These are phyloP conservation scores for Ehretia macrophylla DNA, from an alignment of 257 asterid genomes.

Conservation along the genomic window DNA sequence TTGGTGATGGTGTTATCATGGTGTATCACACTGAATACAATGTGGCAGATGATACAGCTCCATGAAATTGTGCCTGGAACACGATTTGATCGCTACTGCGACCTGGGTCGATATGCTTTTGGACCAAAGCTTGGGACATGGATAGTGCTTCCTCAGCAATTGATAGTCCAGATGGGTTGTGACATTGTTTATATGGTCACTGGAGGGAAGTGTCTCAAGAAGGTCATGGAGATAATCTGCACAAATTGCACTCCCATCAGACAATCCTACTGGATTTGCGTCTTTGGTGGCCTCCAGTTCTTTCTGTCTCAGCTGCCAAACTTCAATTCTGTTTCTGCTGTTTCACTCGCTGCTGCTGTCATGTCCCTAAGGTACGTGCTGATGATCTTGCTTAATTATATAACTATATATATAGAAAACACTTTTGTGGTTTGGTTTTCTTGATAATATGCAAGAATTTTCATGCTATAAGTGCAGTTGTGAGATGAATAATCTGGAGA, in stretches of 20 bases:
- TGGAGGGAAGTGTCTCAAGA: constrained; percentile 76
- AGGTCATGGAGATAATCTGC: constrained; percentile 70
- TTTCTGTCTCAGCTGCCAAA: constrained; percentile 85
- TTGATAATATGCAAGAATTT: too few relatives aligned
- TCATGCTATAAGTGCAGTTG: too few relatives aligned
- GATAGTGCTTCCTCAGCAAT: constrained; percentile 90
- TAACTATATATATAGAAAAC: neutral
- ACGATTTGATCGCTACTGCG: constrained; percentile 68
- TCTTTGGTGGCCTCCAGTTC: constrained; percentile 77
- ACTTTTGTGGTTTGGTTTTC: too few relatives aligned
- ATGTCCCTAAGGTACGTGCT: constrained; percentile 81
- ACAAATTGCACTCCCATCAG: constrained; percentile 47
- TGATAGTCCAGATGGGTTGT: constrained; percentile 85
- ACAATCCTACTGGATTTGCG: constrained; percentile 87
- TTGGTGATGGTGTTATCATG: constrained; percentile 66
- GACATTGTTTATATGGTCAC: constrained; percentile 91
- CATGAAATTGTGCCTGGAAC: constrained; percentile 82
- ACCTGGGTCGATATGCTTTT: constrained; percentile 66
- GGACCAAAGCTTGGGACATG: constrained; percentile 74
- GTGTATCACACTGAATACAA: constrained; percentile 72
- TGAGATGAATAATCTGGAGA: too few relatives aligned
- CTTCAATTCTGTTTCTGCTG: constrained; percentile 76
- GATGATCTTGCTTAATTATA: neutral
- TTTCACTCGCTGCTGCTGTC: constrained; percentile 81
- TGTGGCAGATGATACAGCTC: constrained; percentile 93